Evolutionary conservation across 495 filamentous ascomycete genomes (phyloP), one percentile per base, ranked within the genome.

Genomic region (Achaetomiella virescens): DNA sequence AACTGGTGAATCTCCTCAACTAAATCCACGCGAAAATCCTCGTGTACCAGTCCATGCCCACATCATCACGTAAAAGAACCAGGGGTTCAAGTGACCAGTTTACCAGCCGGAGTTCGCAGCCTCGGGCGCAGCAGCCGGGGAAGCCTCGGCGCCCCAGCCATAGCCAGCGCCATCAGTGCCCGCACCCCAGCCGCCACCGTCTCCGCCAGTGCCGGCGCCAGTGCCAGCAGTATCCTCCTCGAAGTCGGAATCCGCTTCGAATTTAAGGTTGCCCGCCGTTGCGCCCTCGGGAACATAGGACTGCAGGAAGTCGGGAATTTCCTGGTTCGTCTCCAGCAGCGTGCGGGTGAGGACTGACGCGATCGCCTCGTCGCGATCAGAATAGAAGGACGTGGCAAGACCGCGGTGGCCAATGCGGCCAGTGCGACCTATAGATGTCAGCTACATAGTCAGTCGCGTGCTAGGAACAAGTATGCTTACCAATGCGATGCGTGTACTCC

Each of bases 401-500:
- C 93, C 93, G 44, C 79, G 78, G 47, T 96, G 88, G 6, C 93
- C 93, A 66, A 97, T 97, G 48, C 93, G 89, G 44, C 88, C 93
- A 59, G 93, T 98, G 54, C 93, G 91, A 46, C 93, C 86, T 90
- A 51, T 40, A 46, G n/a, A n/a, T 43, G 57, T 67, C 53, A 70
- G 61, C 54, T 25, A n/a, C 22, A 11, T 27, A 24, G 25, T 2
- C 2, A 27, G 38, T 25, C 11, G 27, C 18, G 17, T 6, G 21
- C 4, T 38, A 35, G 14, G 2, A 33, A 37, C 5, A 24, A 45
- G 20, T 3, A 21, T 10, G 71, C 78, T 68, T 78, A 89, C 86
- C 92, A 68, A 97, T 98, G 36, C 93, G 88, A 63, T 98, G 93
- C 52, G 87, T 80, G 63, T 98, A 97, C 63, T 97, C 93, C 48